phyloP scores from a whole-genome alignment of 2,329 filamentous ascomycete species.

The Pseudogymnoascus sp. region DNA sequence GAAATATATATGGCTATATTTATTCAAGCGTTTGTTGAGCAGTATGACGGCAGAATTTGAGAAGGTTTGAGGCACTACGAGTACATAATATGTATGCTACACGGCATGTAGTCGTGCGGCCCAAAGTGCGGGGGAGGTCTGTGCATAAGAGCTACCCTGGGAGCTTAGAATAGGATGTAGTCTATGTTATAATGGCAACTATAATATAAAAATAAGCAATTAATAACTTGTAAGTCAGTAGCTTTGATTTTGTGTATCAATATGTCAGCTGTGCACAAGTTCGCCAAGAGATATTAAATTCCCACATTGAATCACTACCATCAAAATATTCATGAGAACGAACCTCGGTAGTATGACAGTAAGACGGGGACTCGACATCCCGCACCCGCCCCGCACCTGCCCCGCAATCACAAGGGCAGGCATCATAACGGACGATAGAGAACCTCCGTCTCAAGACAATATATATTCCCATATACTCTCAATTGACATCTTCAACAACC shows the following conservation, averaged over 20 bases:
- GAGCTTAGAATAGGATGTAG: not conserved
- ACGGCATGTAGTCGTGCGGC: not conserved
- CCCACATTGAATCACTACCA: not conserved
- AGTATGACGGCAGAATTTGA: not conserved
- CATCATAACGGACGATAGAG: not conserved
- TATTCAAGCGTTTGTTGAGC: not conserved
- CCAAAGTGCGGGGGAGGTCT: not conserved
- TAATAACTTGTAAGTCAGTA: not conserved
- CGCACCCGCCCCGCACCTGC: not conserved
- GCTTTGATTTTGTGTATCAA: not conserved
- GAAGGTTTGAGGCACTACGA: not conserved
- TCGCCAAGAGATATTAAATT: not conserved
- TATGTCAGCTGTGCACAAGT: not conserved
- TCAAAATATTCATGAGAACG: not conserved
- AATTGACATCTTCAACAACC: not conserved
- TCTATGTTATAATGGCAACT: not conserved
- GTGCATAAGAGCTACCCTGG: not conserved
- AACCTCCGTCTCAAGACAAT: not conserved
- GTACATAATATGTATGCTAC: too few relatives aligned
- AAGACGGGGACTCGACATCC: not conserved
- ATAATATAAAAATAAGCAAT: not conserved
- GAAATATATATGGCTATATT: not conserved
- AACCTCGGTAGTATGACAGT: not conserved
- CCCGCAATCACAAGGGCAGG: not conserved
- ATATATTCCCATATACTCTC: not conserved